Evolutionary conservation across 345 rosid genomes (phyloP), one percentile per base, ranked within the genome.

Genomic region (Gossypium mustelinum): DNA sequence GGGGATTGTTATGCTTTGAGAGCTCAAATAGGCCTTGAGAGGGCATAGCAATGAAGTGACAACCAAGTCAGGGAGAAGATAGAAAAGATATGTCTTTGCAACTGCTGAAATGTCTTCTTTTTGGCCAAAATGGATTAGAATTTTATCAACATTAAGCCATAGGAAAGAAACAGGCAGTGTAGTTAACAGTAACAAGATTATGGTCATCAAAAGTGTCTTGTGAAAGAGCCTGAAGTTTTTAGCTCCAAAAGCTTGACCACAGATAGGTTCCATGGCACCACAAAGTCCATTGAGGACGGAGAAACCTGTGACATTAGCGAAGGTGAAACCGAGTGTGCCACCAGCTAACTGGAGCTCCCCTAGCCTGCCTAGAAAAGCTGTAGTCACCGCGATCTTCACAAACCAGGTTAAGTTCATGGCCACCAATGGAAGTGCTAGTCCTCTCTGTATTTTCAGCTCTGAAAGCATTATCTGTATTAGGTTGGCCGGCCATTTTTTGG

Each of bases 201-300:
- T 75, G 17, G 81, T 72, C 99, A 90, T 91, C 68, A 89, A 41
- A 75, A 95, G 92, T 25, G 98, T 95, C 85, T 80, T 95, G 70
- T 86, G 93, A 47, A 95, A 88, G 57, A 95, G 93, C 92, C 80
- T 88, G 64, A 78, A 82, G 80, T 95, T 95, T 77, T 88, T 87
- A 51, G 97, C 98, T 13, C 99, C 98, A 25, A 73, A 83, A 73
- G 97, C 99, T 78, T 93, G 99, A 62, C 99, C 99, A 67, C 98
- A 95, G 9, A 95, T 80, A 2, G 99, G 98, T 72, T 95, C 96
- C 98, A 95, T 90, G 72, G 98, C 92, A 48, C 87, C 85, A 54
- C 88, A 90, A 4, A 91, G 90, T 2, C 99, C 99, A 74, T 79
- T 90, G 70, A 95, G 79, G 75, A 93, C 89, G 13, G 97, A 92